Evolutionary conservation across 164 flowering plant species (phyloP), one percentile per base, ranked within the genome.

Genomic region (Vitis labrusca): DNA sequence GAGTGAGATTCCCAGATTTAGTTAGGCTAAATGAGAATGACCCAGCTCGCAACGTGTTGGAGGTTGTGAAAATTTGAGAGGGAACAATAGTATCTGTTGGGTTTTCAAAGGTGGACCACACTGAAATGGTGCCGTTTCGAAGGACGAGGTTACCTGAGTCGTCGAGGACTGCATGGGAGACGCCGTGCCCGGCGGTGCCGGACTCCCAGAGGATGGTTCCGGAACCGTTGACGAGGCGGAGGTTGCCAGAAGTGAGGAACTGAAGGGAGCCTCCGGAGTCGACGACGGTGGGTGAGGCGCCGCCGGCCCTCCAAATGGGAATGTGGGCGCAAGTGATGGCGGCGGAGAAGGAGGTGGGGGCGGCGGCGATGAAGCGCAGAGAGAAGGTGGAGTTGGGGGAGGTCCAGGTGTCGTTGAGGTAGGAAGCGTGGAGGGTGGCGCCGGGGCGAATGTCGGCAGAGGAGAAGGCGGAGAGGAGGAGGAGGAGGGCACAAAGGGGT

Each of bases 41-140:
- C 77, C 86, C 84, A 62, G 82, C 76, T 29, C 44, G 53, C 12
- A 83, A 65, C 12, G 9, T 53, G 65, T 23, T 71, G 1, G n/a
- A 49, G 1, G 29, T 59, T 8, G 80, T 71, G 65, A 83, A 83
- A 54, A 59, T 78, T 68, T 80, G 82, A 49, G 14, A 8, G 9
- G 83, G 72, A 17, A 83, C 7, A 17, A 83, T 61, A 5, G 82
- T 80, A 59, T 83, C 86, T 3, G 82, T 80, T 1, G 86, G 86
- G 53, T 83, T 64, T 7, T 72, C 56, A 67, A 83, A 83, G 51
- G 77, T 71, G 53, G 79, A 73, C 86, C 86, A 83, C 50, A 78
- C 49, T 3, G 67, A 27, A 14, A 49, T 32, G 13, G 63, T 61
- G 12, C 70, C 65, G 50, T 72, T 73, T 19, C 13, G 53, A 10